Evolutionary conservation across 192 early-diverging fungal genomes (phyloP).

Genomic region (Funneliformis geosporum): DNA sequence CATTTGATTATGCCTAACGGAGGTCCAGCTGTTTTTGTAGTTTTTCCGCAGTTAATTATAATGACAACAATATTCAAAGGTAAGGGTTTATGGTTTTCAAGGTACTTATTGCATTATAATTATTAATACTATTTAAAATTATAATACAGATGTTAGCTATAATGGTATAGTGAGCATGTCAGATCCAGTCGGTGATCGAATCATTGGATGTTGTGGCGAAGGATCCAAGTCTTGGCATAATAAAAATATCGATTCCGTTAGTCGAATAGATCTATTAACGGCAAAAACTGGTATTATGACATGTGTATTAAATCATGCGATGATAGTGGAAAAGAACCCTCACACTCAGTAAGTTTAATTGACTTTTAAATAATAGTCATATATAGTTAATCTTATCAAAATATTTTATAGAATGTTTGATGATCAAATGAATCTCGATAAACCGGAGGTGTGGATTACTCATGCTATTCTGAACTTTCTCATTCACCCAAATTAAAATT

Average conservation of each 20-base stretch:
- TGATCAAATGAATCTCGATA: conserved; percentile 25
- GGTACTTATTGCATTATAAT: neutral
- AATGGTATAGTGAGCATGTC: conserved; percentile 12
- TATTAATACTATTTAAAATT: neutral
- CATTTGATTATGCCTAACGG: conserved; percentile 32
- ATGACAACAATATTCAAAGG: conserved; percentile 28
- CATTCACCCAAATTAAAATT: neutral
- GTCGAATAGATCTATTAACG: conserved; percentile 20
- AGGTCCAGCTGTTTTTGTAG: conserved; percentile 28
- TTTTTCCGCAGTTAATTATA: conserved; percentile 30
- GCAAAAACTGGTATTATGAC: conserved; percentile 30
- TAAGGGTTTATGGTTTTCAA: neutral
- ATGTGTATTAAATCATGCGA: conserved; percentile 7
- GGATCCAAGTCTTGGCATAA: conserved; percentile 7
- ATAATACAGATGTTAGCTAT: conserved; percentile 8
- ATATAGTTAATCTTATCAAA: neutral
- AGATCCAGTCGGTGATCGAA: conserved; percentile 13
- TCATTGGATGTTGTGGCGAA: conserved; percentile 28
- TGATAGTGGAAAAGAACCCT: neutral
- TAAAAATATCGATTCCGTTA: neutral
- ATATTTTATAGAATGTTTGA: neutral
- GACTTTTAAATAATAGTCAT: neutral
- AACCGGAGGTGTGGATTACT: neutral
- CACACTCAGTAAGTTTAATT: neutral
- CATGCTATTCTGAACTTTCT: neutral